These are phyloP conservation scores for Globisporangium solare DNA, from an alignment of 352 stramenopile genomes.

Conservation along the genomic window DNA sequence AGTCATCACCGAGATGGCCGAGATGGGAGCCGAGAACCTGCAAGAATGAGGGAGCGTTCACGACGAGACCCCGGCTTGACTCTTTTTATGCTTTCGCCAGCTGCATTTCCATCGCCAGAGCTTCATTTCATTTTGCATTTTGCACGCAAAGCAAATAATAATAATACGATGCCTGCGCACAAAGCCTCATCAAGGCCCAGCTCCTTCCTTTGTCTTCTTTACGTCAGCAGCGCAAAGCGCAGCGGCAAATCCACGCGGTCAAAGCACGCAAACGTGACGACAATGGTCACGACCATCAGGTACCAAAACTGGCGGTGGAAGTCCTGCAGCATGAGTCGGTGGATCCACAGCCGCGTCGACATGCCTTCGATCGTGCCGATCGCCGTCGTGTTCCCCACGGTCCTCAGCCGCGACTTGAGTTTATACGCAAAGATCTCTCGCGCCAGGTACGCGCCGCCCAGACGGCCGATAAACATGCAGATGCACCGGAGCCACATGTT, in stretches of 20 bases:
- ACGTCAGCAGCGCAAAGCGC: slow-evolving; percentile 68
- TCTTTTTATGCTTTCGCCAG: background rate
- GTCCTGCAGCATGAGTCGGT: slow-evolving; percentile 82
- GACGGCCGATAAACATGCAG: slow-evolving; percentile 76
- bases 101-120: background rate
- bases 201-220: slow-evolving; percentile 1
- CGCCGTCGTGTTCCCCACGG: slow-evolving; percentile 3
- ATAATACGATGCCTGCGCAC: slow-evolving; percentile 1
- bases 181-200: too few relatives aligned
- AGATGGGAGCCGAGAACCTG: too few relatives aligned
- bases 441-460: slow-evolving; percentile 68
- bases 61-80: too few relatives aligned
- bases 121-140: slow-evolving; percentile 1
- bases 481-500: slow-evolving; percentile 84
- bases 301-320: slow-evolving; percentile 87
- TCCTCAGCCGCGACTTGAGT: slow-evolving; percentile 48
- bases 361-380: slow-evolving; percentile 52
- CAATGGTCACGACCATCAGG: slow-evolving; percentile 74
- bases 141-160: background rate
- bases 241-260: slow-evolving; percentile 63
- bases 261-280: slow-evolving; percentile 85
- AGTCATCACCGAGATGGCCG: slow-evolving; percentile 28
- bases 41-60: too few relatives aligned
- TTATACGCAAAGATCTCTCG: slow-evolving; percentile 87
- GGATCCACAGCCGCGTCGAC: slow-evolving; percentile 72